Conservation (phyloP, 306 rosid genomes). For the Fragaria ananassa region DNA sequence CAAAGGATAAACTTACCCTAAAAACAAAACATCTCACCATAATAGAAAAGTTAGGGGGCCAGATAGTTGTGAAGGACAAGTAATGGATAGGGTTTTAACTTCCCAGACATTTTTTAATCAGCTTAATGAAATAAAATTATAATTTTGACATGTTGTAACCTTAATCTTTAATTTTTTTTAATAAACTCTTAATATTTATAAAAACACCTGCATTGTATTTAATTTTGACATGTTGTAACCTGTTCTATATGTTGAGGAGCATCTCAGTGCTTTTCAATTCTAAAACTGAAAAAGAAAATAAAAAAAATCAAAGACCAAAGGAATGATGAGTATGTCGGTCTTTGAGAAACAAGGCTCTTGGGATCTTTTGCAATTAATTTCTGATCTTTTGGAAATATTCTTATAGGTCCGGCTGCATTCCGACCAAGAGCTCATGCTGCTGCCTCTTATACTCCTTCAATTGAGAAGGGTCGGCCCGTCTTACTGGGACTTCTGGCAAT, state of each 20-base stretch:
- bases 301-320: background rate
- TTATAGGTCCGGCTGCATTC: slow-evolving; percentile 97
- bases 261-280: background rate
- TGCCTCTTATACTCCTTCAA: slow-evolving; percentile 62
- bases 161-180: too few species aligned
- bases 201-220: background rate
- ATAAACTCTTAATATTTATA: too few species aligned
- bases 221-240: slow-evolving; percentile 8
- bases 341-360: background rate
- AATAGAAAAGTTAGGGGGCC: background rate
- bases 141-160: too few species aligned
- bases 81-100: background rate
- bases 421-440: slow-evolving; percentile 93
- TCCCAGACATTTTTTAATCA: background rate
- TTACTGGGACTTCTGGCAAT: slow-evolving; percentile 95
- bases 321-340: background rate
- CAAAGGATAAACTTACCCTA: background rate
- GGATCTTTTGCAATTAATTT: slow-evolving; percentile 4
- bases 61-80: background rate
- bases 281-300: too few species aligned
- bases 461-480: slow-evolving; percentile 97
- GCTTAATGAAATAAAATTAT: background rate
- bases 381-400: slow-evolving; percentile 29
- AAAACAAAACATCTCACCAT: background rate
- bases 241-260: slow-evolving; percentile 6